Conservation (phyloP, 345 rosid genomes). For the Populus tremula region DNA sequence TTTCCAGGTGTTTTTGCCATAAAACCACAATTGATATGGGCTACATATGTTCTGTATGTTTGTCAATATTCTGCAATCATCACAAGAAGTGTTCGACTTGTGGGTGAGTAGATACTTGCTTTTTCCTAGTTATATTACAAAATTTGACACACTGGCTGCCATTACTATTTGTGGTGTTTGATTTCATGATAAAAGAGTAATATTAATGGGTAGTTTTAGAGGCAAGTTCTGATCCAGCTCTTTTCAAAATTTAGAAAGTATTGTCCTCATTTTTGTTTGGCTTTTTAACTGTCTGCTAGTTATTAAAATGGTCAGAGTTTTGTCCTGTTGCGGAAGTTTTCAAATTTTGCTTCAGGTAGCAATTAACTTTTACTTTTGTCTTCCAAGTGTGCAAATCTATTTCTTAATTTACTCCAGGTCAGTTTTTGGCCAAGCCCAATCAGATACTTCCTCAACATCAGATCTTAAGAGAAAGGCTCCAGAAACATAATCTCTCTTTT, state of each 20-base stretch:
- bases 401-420: slow-evolving; percentile 37
- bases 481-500: slow-evolving; percentile 34
- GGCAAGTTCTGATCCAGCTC: no score
- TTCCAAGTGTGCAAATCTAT: background rate
- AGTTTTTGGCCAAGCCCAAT: slow-evolving; percentile 75
- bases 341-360: no score
- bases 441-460: slow-evolving; percentile 45
- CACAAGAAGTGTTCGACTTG: slow-evolving; percentile 91
- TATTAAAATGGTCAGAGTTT: background rate
- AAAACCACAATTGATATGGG: slow-evolving; percentile 95
- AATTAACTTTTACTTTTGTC: background rate
- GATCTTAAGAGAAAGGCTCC: slow-evolving; percentile 70
- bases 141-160: slow-evolving; percentile 3
- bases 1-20: slow-evolving; percentile 91
- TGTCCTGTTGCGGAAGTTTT: no score
- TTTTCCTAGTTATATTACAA: slow-evolving; percentile 4
- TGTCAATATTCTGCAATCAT: slow-evolving; percentile 90
- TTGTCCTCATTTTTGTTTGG: no score
- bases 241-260: no score
- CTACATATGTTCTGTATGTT: slow-evolving; percentile 86
- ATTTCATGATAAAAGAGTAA: background rate
- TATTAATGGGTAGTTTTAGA: background rate
- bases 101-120: slow-evolving; percentile 51
- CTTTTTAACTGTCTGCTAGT: background rate
- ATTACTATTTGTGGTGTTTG: background rate